phyloP scores from a whole-genome alignment of 73 alveolate species.

The Paramecium biaurelia region DNA sequence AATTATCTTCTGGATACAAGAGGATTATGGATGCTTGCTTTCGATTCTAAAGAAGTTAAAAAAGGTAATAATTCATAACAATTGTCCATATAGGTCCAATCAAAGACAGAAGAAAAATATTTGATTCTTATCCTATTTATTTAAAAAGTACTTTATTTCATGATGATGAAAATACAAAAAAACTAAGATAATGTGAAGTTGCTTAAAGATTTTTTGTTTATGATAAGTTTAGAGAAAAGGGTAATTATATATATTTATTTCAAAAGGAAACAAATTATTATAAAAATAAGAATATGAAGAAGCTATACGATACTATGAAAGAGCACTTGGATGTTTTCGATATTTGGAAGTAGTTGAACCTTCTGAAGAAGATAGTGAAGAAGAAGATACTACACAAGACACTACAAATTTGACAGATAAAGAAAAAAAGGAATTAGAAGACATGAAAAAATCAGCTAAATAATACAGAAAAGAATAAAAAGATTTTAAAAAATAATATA shows the following conservation, averaged over 20 bases:
- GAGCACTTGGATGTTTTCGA: conserved; percentile 60
- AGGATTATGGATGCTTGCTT: conserved; percentile 57
- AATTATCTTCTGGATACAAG: conserved; percentile 51
- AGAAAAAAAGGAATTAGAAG: conserved; percentile 51
- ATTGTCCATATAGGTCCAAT: conserved; percentile 12
- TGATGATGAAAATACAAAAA: conserved; percentile 61
- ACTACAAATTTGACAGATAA: neutral
- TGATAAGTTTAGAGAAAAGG: conserved; percentile 62
- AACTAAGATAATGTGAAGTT: conserved; percentile 48
- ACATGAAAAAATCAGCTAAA: conserved; percentile 15
- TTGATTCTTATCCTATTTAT: conserved; percentile 58
- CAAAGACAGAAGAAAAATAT: conserved; percentile 61
- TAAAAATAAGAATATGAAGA: conserved; percentile 53
- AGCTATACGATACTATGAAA: conserved; percentile 54
- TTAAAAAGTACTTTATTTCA: conserved; percentile 48
- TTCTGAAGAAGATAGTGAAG: conserved; percentile 48
- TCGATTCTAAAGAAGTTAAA: conserved; percentile 49
- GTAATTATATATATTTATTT: neutral
- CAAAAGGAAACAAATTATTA: conserved; percentile 16
- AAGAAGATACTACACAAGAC: conserved; percentile 12
- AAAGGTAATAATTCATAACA: conserved; percentile 18
- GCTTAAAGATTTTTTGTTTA: conserved; percentile 60
- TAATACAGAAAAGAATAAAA: conserved; percentile 58
- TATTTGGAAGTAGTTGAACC: conserved; percentile 60
- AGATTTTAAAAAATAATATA: conserved; percentile 55